Conservation (phyloP, 2,329 filamentous ascomycete genomes). For the Scytalidium sp. region DNA sequence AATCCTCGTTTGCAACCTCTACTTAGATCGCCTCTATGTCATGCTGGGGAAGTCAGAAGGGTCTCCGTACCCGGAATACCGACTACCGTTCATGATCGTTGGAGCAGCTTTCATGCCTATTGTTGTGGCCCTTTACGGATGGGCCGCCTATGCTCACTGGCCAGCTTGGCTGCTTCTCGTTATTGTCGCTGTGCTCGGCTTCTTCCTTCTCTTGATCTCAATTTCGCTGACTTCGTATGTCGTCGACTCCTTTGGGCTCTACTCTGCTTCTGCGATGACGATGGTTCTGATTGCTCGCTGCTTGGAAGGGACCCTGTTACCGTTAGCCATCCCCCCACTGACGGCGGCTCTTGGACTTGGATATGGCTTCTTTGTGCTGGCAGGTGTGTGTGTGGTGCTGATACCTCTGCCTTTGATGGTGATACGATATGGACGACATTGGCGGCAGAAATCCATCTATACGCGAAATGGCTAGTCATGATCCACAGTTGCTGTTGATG, state of each 20-base stretch:
- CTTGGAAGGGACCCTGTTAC: slow-evolving; percentile 54
- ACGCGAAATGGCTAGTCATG: slow-evolving; percentile 34
- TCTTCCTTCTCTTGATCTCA: slow-evolving; percentile 26
- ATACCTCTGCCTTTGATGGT: slow-evolving; percentile 50
- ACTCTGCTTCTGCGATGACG: slow-evolving; percentile 55
- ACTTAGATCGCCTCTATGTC: slow-evolving; percentile 52
- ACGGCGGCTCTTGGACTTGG: slow-evolving; percentile 44
- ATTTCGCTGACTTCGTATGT: slow-evolving; percentile 52
- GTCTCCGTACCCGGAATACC: slow-evolving; percentile 48
- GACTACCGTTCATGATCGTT: slow-evolving; percentile 49
- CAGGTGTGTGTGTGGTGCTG: slow-evolving; percentile 36
- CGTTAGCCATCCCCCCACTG: slow-evolving; percentile 47
- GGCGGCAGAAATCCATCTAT: slow-evolving; percentile 49
- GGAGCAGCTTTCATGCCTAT: slow-evolving; percentile 45
- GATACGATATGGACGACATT: slow-evolving; percentile 46
- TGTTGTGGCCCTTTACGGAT: slow-evolving; percentile 46
- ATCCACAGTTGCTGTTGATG: too few relatives aligned
- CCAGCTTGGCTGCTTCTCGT: slow-evolving; percentile 34
- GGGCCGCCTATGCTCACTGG: slow-evolving; percentile 42
- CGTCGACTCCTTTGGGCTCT: slow-evolving; percentile 54
- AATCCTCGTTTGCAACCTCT: slow-evolving; percentile 4
- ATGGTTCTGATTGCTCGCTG: slow-evolving; percentile 47
- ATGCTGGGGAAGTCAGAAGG: slow-evolving; percentile 38
- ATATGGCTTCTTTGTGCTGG: slow-evolving; percentile 45
- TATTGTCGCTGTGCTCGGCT: slow-evolving; percentile 41